phyloP scores from a whole-genome alignment of 2,329 filamentous ascomycete species.

The Colletotrichum karsti region DNA sequence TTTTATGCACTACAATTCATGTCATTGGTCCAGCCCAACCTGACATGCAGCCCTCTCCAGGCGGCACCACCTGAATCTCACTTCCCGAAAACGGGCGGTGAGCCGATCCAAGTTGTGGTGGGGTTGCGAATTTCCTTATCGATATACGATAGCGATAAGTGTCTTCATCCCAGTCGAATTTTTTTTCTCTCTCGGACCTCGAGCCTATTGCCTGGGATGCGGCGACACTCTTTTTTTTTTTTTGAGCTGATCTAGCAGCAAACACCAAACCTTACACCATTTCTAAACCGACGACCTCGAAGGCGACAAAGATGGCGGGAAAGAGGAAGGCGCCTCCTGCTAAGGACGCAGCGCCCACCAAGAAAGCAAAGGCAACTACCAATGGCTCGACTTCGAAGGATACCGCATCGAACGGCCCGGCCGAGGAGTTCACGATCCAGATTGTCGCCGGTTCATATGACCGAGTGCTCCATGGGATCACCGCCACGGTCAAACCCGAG shows the following conservation, averaged over 20 bases:
- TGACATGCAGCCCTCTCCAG: not conserved
- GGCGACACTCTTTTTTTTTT: not conserved
- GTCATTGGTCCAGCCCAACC: not conserved
- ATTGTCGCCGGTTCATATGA: slow-evolving; percentile 95
- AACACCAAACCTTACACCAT: not conserved
- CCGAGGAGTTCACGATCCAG: slow-evolving; percentile 71
- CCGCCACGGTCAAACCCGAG: slow-evolving; percentile 69
- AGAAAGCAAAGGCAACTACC: slow-evolving; percentile 42
- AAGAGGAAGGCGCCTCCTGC: slow-evolving; percentile 54
- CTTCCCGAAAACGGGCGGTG: not conserved
- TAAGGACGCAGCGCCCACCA: slow-evolving; percentile 34
- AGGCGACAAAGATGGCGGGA: slow-evolving; percentile 41
- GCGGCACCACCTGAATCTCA: slow-evolving; percentile 1
- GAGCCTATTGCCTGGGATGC: not conserved
- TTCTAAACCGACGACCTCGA: slow-evolving; percentile 8
- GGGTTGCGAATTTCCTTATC: slow-evolving; percentile 20
- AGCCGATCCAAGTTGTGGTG: slow-evolving; percentile 2
- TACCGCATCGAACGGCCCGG: not conserved
- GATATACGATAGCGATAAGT: slow-evolving; percentile 29
- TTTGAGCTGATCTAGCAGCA: slow-evolving; percentile 3
- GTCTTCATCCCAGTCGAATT: slow-evolving; percentile 5
- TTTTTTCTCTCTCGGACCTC: slow-evolving; percentile 6
- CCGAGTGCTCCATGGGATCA: slow-evolving; percentile 88
- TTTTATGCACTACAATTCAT: slow-evolving; percentile 2
- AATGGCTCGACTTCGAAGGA: slow-evolving; percentile 16